These are phyloP conservation scores for Exophiala lecanii-corni DNA, from an alignment of 2,329 filamentous ascomycete genomes.

Conservation along the genomic window DNA sequence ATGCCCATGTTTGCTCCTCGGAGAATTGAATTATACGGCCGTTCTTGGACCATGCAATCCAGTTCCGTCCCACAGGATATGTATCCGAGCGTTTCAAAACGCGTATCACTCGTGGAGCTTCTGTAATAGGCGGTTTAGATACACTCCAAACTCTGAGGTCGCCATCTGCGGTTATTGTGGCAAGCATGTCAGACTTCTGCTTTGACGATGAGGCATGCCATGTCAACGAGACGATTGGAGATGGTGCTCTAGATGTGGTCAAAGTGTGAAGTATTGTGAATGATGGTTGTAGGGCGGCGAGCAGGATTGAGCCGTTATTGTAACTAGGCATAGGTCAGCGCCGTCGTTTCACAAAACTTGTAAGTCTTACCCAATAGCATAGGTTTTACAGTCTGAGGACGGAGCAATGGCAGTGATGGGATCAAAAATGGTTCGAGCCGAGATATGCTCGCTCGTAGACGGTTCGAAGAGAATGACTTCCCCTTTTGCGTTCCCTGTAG, in stretches of 20 bases:
- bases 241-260: constrained; percentile 76
- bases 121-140: constrained; percentile 67
- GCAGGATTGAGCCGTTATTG: constrained; percentile 87
- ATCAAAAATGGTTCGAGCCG: constrained; percentile 86
- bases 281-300: constrained; percentile 81
- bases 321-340: constrained; percentile 56
- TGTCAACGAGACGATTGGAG: constrained; percentile 76
- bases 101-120: constrained; percentile 82
- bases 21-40: constrained; percentile 90
- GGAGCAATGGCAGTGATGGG: constrained; percentile 92
- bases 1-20: constrained; percentile 86
- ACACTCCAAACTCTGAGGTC: constrained; percentile 96
- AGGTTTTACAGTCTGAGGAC: constrained; percentile 82
- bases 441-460: constrained; percentile 85
- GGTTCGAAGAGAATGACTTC: constrained; percentile 94
- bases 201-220: constrained; percentile 97
- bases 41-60: constrained; percentile 99
- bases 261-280: constrained; percentile 94
- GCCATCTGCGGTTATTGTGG: constrained; percentile 84
- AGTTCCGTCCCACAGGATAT: constrained; percentile 71
- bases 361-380: constrained; percentile 74
- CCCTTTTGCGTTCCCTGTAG: constrained; percentile 79
- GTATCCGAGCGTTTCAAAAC: constrained; percentile 69
- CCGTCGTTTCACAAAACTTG: not conserved
- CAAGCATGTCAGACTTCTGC: constrained; percentile 97